These are phyloP conservation scores for Suillus decipiens DNA, from an alignment of 768 basidiomycete species.

Conservation along the genomic window DNA sequence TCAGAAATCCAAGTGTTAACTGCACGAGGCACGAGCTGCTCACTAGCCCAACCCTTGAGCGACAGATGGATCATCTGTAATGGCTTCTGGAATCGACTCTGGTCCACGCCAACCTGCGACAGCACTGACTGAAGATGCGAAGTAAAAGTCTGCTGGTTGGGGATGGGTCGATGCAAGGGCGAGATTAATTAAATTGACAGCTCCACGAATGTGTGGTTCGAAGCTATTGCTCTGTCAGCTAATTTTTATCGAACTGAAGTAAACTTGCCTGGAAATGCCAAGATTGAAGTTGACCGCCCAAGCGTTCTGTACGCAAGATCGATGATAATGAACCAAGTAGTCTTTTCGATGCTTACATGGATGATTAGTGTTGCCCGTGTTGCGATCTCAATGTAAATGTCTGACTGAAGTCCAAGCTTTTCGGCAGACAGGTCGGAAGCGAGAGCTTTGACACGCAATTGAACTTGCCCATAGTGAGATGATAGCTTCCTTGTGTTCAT, in stretches of 20 bases:
- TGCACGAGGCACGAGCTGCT: conserved; percentile 13
- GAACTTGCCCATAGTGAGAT: conserved; percentile 12
- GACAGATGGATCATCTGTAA: conserved; percentile 25
- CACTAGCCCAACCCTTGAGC: conserved; percentile 38
- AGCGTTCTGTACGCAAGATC: conserved; percentile 40
- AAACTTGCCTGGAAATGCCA: conserved; percentile 27
- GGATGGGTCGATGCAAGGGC: conserved; percentile 39
- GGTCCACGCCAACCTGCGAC: conserved; percentile 25
- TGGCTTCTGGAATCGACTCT: conserved; percentile 22
- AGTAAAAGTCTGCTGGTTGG: conserved; percentile 45
- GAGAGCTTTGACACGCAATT: conserved; percentile 39
- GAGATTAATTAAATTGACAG: conserved; percentile 51
- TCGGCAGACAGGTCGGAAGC: conserved; percentile 44
- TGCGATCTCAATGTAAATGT: conserved; percentile 38
- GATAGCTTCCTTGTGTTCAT: conserved; percentile 37
- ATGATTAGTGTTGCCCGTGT: conserved; percentile 45
- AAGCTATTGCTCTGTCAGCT: conserved; percentile 30
- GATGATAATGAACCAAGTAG: background rate
- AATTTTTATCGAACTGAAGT: background rate
- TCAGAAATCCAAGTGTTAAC: background rate
- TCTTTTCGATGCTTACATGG: conserved; percentile 34
- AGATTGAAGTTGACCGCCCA: conserved; percentile 62
- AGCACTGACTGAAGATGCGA: conserved; percentile 49
- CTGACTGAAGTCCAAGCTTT: conserved; percentile 41
- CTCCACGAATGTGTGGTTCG: conserved; percentile 50